A percentile compares a stretch with the other conserved stretches of the same genome.
These are phyloP conservation scores for Pseudohalonectria lignicola DNA, from an alignment of 2,329 filamentous ascomycete genomes.

Conservation along the genomic window DNA sequence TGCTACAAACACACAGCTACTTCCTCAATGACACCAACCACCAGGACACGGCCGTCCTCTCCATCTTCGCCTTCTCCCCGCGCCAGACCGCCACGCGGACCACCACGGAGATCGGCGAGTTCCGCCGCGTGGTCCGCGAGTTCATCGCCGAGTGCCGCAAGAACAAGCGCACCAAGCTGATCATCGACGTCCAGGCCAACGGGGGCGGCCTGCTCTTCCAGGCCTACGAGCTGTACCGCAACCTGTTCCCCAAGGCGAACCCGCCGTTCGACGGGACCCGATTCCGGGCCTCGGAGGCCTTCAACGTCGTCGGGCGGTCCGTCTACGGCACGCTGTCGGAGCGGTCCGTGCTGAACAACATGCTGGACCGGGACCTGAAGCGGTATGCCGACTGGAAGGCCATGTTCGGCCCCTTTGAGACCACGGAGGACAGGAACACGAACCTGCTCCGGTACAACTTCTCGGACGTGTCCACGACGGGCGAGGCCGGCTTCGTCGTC, in stretches of 20 bases:
- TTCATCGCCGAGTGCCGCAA: constrained; percentile 24
- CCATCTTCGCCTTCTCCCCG: constrained; percentile 10
- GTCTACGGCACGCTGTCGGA: constrained; percentile 1
- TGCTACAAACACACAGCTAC: too few relatives aligned
- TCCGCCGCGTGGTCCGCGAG: constrained; percentile 20
- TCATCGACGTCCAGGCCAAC: constrained; percentile 48
- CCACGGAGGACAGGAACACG: neutral
- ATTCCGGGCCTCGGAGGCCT: constrained; percentile 1
- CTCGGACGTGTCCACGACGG: constrained; percentile 6
- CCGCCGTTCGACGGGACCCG: constrained; percentile 2
- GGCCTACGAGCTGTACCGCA: constrained; percentile 52
- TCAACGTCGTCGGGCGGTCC: neutral
- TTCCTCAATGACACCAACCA: constrained; percentile 15
- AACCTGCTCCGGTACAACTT: constrained; percentile 7
- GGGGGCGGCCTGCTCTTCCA: constrained; percentile 46
- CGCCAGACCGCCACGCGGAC: constrained; percentile 8
- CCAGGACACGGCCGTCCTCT: constrained; percentile 17
- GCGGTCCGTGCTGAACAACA: constrained; percentile 1
- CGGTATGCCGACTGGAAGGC: neutral
- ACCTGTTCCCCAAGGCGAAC: constrained; percentile 34
- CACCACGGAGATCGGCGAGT: constrained; percentile 22
- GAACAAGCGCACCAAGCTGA: constrained; percentile 45
- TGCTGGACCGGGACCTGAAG: neutral
- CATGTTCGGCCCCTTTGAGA: neutral
- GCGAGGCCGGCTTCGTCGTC: constrained; percentile 4